Percentiles rank a stretch among this genome's conserved stretches.
Conservation (phyloP, 2,329 filamentous ascomycete genomes). For the Penicillium psychrosexuale region DNA sequence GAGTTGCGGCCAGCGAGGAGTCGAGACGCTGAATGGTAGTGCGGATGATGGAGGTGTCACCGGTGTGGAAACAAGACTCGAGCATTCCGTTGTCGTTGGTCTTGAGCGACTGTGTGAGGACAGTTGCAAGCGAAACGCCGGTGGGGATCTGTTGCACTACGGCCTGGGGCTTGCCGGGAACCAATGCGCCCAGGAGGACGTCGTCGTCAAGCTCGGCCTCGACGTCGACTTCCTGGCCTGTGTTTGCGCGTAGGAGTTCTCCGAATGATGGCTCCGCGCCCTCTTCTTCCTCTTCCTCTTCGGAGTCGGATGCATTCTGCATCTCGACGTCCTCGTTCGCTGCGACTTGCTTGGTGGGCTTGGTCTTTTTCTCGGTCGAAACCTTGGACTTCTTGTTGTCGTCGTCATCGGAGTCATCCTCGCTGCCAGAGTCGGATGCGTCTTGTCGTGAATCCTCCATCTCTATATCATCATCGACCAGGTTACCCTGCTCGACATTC, state of each 20-base stretch:
- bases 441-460: slow-evolving; percentile 33
- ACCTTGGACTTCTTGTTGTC: slow-evolving; percentile 17
- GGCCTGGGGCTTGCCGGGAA: slow-evolving; percentile 45
- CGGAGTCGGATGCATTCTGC: slow-evolving; percentile 34
- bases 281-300: slow-evolving; percentile 38
- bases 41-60: slow-evolving; percentile 72
- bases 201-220: slow-evolving; percentile 48
- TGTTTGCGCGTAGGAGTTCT: slow-evolving; percentile 70
- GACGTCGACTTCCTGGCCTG: slow-evolving; percentile 74
- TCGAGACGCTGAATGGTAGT: slow-evolving; percentile 89
- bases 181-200: slow-evolving; percentile 44
- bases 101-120: slow-evolving; percentile 88
- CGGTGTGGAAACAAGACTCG: slow-evolving; percentile 84
- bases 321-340: slow-evolving; percentile 42
- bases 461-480: slow-evolving; percentile 43
- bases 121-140: slow-evolving; percentile 79
- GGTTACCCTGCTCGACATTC: slow-evolving; percentile 50
- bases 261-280: slow-evolving; percentile 71
- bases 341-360: slow-evolving; percentile 19
- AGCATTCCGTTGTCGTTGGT: slow-evolving; percentile 88
- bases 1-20: slow-evolving; percentile 71
- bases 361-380: slow-evolving; percentile 21
- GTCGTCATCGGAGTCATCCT: slow-evolving; percentile 29
- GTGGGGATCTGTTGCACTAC: slow-evolving; percentile 59
- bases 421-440: slow-evolving; percentile 27